Evolutionary conservation across 176 grass and related monocot genomes (phyloP), one percentile per base, ranked within the genome.

Genomic region (Alopecurus myosuroides): DNA sequence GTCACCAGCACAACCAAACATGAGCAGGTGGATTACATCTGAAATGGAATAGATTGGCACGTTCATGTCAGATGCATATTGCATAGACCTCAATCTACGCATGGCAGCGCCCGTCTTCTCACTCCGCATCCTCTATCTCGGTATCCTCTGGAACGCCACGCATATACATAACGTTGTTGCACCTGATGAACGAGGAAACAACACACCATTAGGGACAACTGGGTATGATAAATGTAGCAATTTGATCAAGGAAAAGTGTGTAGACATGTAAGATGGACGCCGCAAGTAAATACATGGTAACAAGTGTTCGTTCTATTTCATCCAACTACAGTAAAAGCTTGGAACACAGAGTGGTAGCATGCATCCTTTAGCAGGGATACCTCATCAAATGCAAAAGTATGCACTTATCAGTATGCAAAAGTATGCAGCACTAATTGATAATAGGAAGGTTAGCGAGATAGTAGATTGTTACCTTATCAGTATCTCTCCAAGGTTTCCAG

Each of bases 401-500:
- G 44, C 14, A 28, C n/a, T n/a, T n/a, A n/a, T n/a, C n/a, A n/a
- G n/a, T n/a, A 28, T 15, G 35, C 22, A 76, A 76, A 46, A 41
- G 28, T 76, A 40, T 29, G 44, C 14, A 28, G 11, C 8, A 76
- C 15, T 34, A 71, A 41, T 61, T 77, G 23, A 69, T 8, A 61
- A 4, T 50, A 15, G 49, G 29, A 41, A 46, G 18, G 17, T 36
- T 10, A 13, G 15, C 61, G 28, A 25, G 44, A 30, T 62, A 42
- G 60, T 62, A 48, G 17, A 51, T 39, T 14, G 22, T 40, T 86
- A 98, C 89, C 93, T 93, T 80, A 95, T 95, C 74, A 95, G 78
- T 88, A 95, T 94, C 85, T 98, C 93, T 72, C 91, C 96, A 10
- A 92, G 78, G 50, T 98, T 95, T 81, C 93, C 93, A 71, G 91